A percentile compares a stretch with the other conserved stretches of the same genome.
phyloP scores from a whole-genome alignment of 352 stramenopile genomes.

The Pythium oligandrum region DNA sequence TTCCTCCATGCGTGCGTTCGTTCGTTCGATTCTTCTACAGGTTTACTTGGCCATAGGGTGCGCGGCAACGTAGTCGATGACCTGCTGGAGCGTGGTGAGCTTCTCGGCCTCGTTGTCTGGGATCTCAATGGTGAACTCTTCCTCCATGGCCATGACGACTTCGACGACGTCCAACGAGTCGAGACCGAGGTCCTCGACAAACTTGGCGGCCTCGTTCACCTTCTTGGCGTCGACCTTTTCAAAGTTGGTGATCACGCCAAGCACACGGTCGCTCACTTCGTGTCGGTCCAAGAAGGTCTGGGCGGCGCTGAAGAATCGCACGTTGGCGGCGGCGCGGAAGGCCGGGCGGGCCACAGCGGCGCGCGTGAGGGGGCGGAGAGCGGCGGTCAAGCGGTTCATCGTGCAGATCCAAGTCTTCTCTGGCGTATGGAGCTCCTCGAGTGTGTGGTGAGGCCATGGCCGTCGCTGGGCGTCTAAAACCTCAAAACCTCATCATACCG shows the following conservation, averaged over 20 bases:
- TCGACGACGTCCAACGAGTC: slow-evolving; percentile 97
- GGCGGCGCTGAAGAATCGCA: slow-evolving; percentile 69
- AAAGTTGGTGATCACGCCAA: slow-evolving; percentile 99
- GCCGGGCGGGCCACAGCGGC: slow-evolving; percentile 44
- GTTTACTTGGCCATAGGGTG: slow-evolving; percentile 99
- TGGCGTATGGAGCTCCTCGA: slow-evolving; percentile 1
- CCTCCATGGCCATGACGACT: slow-evolving; percentile 99
- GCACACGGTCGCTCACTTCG: slow-evolving; percentile 96
- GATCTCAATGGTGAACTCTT: slow-evolving; percentile 99
- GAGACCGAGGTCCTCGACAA: slow-evolving; percentile 97
- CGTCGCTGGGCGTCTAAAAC: slow-evolving; percentile 8
- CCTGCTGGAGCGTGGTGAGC: slow-evolving; percentile 95
- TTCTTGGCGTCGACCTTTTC: slow-evolving; percentile 98
- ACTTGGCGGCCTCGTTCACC: slow-evolving; percentile 89
- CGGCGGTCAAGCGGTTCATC: slow-evolving; percentile 79
- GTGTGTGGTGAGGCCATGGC: too few relatives aligned
- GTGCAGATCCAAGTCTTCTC: slow-evolving; percentile 7
- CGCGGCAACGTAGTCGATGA: slow-evolving; percentile 97
- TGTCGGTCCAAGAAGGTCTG: slow-evolving; percentile 86
- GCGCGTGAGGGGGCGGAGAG: slow-evolving; percentile 61
- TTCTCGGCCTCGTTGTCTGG: slow-evolving; percentile 99
- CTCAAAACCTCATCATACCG: slow-evolving; percentile 21
- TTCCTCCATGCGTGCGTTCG: too few relatives aligned
- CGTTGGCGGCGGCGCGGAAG: slow-evolving; percentile 24
- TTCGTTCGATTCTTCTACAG: background rate